Evolutionary conservation across 805 yeast species (phyloP).

Genomic region (Candida schatavii): DNA sequence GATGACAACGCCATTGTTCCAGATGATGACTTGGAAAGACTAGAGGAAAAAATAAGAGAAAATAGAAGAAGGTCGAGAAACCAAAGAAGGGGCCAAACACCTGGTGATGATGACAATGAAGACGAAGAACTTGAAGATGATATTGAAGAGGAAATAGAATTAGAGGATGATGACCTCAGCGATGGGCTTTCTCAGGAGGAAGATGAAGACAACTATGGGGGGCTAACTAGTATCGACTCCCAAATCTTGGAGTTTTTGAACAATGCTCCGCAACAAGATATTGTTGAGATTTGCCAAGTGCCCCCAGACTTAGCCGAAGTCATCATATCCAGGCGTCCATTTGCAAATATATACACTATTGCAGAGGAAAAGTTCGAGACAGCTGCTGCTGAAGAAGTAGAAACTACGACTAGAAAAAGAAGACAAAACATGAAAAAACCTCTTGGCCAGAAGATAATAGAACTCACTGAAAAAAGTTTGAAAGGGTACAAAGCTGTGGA

Average conservation of each 20-base stretch:
- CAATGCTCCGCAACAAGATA: constrained; percentile 68
- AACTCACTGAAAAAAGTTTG: constrained; percentile 64
- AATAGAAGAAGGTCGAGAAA: constrained; percentile 17
- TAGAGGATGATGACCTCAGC: constrained; percentile 43
- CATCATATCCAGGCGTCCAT: constrained; percentile 73
- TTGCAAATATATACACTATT: constrained; percentile 53
- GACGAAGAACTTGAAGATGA: constrained; percentile 45
- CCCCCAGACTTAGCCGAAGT: constrained; percentile 61
- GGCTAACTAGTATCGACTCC: constrained; percentile 51
- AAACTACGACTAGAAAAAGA: constrained; percentile 10
- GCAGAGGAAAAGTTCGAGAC: constrained; percentile 52
- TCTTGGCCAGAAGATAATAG: constrained; percentile 72
- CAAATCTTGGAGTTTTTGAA: constrained; percentile 77
- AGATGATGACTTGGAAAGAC: constrained; percentile 36
- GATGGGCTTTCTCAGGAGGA: constrained; percentile 50
- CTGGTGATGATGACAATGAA: constrained; percentile 7
- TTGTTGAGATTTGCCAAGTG: constrained; percentile 77
- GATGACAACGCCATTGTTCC: constrained; percentile 13
- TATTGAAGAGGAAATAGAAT: constrained; percentile 15
- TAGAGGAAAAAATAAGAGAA: constrained; percentile 38
- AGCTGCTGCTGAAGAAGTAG: constrained; percentile 21
- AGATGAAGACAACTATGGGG: constrained; percentile 30
- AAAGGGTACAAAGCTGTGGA: constrained; percentile 94
- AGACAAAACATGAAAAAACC: constrained; percentile 42
- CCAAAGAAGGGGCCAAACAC: constrained; percentile 9